Base-by-base conservation (phyloP, 1,139 yeast species). In the Debaryomyces sp. region DNA sequence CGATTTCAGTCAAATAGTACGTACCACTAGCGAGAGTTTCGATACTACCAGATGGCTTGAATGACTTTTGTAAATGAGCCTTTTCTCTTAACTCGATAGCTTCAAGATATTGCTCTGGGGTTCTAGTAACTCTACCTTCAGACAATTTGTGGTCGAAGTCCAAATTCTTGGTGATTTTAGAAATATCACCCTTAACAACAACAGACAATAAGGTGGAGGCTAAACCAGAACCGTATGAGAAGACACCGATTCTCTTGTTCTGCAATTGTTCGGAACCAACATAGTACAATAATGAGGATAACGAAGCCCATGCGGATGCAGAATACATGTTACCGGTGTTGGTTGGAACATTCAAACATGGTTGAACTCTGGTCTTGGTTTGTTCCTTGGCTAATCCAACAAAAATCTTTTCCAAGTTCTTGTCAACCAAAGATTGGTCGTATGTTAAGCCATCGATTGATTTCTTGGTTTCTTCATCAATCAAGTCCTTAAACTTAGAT, bases 241-340 rank as follows among this genome's bases (percentile, higher is more conserved):
- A 95, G 59, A 92, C 68, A 62, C 97, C 96, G 63, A 95, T 78
- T 71, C 97, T 85, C 79, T 92, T 90, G 62, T 81, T 82, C 68
- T 85, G 89, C 60, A 92, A 80, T 47, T 80, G 74, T 45, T 85
- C 95, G 48, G 82, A 78, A 41, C 91, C 94, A 55, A 86, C 89
- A 64, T 77, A 87, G 66, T 81, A 84, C 60, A 95, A 77, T 55
- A 90, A 75, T 13, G 99, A 92, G 32, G 94, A 81, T 54, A 95
- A 80, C 8, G 97, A 83, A 41, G 96, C 86, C 83, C 90, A 95
- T 47, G 91, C 84, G 39, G 97, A 89, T 55, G 95, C 99, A 43
- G 98, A 90, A 81, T 95, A 95, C 92, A 92, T 89, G 81, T 95
- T 95, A 74, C 99, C 99, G 54, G 96, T 91, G 75, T 94, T 92